Percentiles rank a stretch among this genome's conserved stretches.
These are phyloP conservation scores for Pelargonium fulgidum DNA, from an alignment of 441 rosid genomes.

Conservation along the genomic window DNA sequence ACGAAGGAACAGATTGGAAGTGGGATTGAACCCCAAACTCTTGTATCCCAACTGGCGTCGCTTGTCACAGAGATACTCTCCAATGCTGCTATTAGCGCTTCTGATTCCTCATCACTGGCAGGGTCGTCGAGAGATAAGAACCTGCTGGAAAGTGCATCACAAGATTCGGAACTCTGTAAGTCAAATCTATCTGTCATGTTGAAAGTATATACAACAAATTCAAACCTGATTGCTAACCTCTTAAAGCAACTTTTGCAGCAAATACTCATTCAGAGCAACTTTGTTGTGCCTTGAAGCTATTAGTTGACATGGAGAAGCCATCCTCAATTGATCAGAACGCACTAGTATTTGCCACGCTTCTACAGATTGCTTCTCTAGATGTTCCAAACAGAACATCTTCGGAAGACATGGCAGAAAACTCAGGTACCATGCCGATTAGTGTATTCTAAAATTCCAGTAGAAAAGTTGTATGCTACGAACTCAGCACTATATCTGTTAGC, in stretches of 20 bases:
- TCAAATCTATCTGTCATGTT: not conserved
- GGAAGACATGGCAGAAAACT: slow-evolving; percentile 9
- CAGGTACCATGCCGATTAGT: slow-evolving; percentile 13
- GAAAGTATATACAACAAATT: not conserved
- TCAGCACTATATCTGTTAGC: slow-evolving; percentile 11
- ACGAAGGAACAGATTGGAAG: slow-evolving; percentile 21
- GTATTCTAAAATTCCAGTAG: not conserved
- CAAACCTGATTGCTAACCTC: not conserved
- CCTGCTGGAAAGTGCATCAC: slow-evolving; percentile 9
- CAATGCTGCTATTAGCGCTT: not conserved
- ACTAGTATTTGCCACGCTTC: slow-evolving; percentile 20
- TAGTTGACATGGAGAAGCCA: slow-evolving; percentile 23
- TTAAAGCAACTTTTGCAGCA: slow-evolving; percentile 16
- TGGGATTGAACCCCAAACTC: slow-evolving; percentile 22
- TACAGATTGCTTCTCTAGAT: slow-evolving; percentile 23
- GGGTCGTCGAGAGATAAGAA: slow-evolving; percentile 16
- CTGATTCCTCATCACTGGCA: slow-evolving; percentile 11
- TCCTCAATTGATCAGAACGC: slow-evolving; percentile 21
- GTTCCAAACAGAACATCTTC: slow-evolving; percentile 10
- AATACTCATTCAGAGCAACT: slow-evolving; percentile 17
- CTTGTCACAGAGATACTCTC: slow-evolving; percentile 24
- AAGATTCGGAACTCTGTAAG: slow-evolving; percentile 6
- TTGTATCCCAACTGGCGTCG: slow-evolving; percentile 26
- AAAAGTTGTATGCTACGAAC: not conserved
- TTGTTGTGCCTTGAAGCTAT: slow-evolving; percentile 24